phyloP scores from a whole-genome alignment of 495 filamentous ascomycete genomes.

The Penicillium silybi region DNA sequence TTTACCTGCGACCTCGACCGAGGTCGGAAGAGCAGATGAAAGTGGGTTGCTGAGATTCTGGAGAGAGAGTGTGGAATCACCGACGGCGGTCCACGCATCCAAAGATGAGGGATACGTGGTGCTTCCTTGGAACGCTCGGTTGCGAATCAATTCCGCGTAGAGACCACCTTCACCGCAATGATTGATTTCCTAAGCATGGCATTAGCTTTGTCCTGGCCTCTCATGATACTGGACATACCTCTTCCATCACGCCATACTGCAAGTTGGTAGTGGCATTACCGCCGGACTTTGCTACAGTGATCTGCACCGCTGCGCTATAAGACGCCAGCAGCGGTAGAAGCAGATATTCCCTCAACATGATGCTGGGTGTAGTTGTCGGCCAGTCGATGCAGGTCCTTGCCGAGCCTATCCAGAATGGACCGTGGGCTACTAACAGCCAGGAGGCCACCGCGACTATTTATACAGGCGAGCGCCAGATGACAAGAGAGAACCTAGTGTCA shows the following conservation, averaged over 20 bases:
- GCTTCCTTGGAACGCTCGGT: conserved; percentile 65
- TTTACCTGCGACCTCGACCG: conserved; percentile 51
- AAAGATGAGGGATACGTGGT: conserved; percentile 41
- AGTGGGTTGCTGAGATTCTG: conserved; percentile 51
- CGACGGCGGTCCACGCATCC: conserved; percentile 52
- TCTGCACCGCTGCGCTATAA: conserved; percentile 25
- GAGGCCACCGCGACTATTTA: conserved; percentile 7
- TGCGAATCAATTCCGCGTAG: conserved; percentile 69
- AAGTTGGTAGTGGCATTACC: conserved; percentile 49
- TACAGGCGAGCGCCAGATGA: neutral
- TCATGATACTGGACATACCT: conserved; percentile 28
- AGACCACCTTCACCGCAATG: conserved; percentile 73
- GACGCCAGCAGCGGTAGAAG: conserved; percentile 28
- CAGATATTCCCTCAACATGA: conserved; percentile 22
- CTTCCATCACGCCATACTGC: conserved; percentile 60
- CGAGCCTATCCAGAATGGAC: conserved; percentile 5
- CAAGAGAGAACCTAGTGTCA: no score
- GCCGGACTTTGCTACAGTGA: conserved; percentile 43
- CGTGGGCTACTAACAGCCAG: neutral
- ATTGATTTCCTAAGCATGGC: conserved; percentile 56
- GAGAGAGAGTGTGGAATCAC: conserved; percentile 48
- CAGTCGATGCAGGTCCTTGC: conserved; percentile 1
- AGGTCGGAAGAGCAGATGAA: conserved; percentile 57
- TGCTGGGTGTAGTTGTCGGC: conserved; percentile 1
- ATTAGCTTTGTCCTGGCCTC: conserved; percentile 1